A percentile compares a stretch with the other conserved stretches of the same genome.
These are phyloP conservation scores for Pseudopithomyces maydicus DNA, from an alignment of 2,329 filamentous ascomycete species.

Conservation along the genomic window DNA sequence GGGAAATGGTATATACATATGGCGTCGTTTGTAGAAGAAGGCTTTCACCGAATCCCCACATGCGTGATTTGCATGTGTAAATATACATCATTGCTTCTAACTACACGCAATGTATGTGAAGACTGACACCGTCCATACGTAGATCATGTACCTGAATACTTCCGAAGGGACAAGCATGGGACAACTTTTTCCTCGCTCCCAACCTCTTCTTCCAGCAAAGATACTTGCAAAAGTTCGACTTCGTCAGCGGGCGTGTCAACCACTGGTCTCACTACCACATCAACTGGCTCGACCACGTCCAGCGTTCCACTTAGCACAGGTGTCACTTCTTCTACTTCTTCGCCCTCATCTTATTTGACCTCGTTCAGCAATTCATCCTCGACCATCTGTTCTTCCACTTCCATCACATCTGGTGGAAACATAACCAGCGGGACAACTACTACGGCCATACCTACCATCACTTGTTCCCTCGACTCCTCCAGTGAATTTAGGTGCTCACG, in stretches of 20 bases:
- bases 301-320: not conserved
- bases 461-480: not conserved
- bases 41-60: no score
- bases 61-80: no score
- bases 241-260: not conserved
- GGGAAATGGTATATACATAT: not conserved
- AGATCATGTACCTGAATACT: slow-evolving; percentile 11
- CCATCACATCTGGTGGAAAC: no score
- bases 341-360: no score
- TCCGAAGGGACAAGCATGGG: not conserved
- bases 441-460: not conserved
- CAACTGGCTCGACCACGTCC: not conserved
- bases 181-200: not conserved
- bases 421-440: no score
- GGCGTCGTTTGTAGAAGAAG: not conserved
- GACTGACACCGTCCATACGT: not conserved
- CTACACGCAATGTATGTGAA: no score
- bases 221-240: not conserved
- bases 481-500: not conserved
- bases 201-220: not conserved
- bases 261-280: not conserved
- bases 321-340: not conserved
- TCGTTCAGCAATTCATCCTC: no score
- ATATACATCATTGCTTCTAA: no score
- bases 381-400: no score